These are phyloP conservation scores for Ganoderma resinaceum DNA, from an alignment of 1,284 basidiomycete species.

Conservation along the genomic window DNA sequence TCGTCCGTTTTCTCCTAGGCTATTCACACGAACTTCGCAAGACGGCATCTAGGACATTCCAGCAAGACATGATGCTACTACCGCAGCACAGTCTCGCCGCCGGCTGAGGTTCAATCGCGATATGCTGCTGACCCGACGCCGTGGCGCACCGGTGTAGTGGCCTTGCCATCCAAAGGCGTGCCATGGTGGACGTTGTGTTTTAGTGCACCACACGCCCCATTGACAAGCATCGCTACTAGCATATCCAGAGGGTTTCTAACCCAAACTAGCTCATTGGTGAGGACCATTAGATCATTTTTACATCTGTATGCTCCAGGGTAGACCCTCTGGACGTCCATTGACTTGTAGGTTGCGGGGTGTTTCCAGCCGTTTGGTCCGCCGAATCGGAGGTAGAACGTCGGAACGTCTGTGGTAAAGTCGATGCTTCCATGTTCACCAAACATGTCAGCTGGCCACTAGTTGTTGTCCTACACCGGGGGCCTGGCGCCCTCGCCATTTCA, in stretches of 20 bases:
- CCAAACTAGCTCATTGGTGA: background rate
- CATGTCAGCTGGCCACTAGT: constrained; percentile 3
- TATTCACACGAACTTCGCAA: constrained; percentile 4
- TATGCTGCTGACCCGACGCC: background rate
- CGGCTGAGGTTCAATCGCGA: background rate
- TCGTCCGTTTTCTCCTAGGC: background rate
- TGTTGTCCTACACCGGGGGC: constrained; percentile 2
- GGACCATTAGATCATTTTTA: background rate
- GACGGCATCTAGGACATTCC: background rate
- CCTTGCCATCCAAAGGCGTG: background rate
- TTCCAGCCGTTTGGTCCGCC: background rate
- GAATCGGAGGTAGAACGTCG: background rate
- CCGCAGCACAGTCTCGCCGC: background rate
- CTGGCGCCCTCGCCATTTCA: background rate
- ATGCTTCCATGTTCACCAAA: background rate
- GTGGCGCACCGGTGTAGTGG: background rate
- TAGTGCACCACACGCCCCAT: background rate
- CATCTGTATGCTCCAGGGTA: background rate
- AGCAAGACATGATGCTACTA: background rate
- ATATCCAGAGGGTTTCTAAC: background rate
- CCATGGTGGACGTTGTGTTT: background rate
- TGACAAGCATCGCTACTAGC: background rate
- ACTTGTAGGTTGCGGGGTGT: background rate
- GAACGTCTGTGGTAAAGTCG: background rate
- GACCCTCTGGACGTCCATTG: background rate